Conservation (phyloP, 495 filamentous ascomycete species). For the Daldinia caldariorum region DNA sequence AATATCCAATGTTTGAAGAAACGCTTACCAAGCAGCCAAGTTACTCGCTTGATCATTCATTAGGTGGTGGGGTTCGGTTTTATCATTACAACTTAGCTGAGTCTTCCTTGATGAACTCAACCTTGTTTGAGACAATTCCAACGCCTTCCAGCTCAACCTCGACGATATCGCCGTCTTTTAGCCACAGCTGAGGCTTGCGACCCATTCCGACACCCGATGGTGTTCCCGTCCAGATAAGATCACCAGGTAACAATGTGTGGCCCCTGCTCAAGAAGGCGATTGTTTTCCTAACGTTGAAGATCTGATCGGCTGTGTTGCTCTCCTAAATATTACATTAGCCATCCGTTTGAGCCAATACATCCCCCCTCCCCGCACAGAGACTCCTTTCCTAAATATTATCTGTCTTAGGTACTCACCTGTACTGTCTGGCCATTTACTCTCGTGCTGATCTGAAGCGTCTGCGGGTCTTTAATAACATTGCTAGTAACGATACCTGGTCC, state of each 20-base stretch:
- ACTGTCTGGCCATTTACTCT: constrained; percentile 76
- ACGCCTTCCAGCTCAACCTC: constrained; percentile 78
- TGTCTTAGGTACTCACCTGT: constrained; percentile 54
- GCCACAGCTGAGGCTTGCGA: constrained; percentile 75
- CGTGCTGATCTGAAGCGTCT: constrained; percentile 71
- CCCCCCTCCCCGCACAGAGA: not conserved
- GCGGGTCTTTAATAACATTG: constrained; percentile 74
- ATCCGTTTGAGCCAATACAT: not conserved
- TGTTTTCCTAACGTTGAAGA: constrained; percentile 78
- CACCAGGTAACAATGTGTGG: constrained; percentile 79
- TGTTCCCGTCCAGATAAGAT: constrained; percentile 88
- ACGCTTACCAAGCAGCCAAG: not conserved
- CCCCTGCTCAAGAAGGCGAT: constrained; percentile 80
- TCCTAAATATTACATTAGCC: constrained; percentile 52
- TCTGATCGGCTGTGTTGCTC: constrained; percentile 80
- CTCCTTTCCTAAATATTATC: not conserved
- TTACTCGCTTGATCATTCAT: not conserved
- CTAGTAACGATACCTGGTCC: constrained; percentile 81
- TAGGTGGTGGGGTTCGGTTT: not conserved
- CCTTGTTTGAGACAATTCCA: constrained; percentile 74
- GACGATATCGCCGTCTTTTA: constrained; percentile 82
- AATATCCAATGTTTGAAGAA: too few species aligned
- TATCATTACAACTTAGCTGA: constrained; percentile 61
- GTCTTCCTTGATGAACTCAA: constrained; percentile 68
- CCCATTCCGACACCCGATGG: constrained; percentile 85